Evolutionary conservation across 2,329 filamentous ascomycete species (phyloP).

Genomic region (Decorospora gaudefroyi): DNA sequence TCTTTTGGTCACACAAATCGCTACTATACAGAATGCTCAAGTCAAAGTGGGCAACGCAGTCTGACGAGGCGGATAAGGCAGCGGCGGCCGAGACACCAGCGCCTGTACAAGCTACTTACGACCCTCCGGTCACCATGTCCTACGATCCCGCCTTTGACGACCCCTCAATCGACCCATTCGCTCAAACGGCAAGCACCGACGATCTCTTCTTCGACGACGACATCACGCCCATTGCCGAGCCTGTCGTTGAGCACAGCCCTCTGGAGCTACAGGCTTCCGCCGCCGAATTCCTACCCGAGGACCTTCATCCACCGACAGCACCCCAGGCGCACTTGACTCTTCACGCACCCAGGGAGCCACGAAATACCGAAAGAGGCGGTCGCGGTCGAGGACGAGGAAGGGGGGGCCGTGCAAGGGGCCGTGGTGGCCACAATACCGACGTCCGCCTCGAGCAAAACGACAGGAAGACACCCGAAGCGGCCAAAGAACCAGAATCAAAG

Average conservation of each 20-base stretch:
- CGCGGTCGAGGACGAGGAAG: slow-evolving; percentile 35
- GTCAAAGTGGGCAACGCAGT: slow-evolving; percentile 41
- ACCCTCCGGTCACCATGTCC: slow-evolving; percentile 20
- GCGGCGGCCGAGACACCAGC: slow-evolving; percentile 12
- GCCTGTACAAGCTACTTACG: slow-evolving; percentile 16
- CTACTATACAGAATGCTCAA: slow-evolving; percentile 32
- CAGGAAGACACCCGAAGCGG: slow-evolving; percentile 24
- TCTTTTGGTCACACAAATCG: slow-evolving; percentile 1
- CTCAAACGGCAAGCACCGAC: slow-evolving; percentile 56
- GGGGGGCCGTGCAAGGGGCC: slow-evolving; percentile 32
- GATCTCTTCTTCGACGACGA: slow-evolving; percentile 59
- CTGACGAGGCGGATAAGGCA: slow-evolving; percentile 13
- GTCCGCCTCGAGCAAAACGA: slow-evolving; percentile 19
- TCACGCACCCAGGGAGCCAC: slow-evolving; percentile 33
- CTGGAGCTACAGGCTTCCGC: slow-evolving; percentile 25
- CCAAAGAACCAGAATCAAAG: slow-evolving; percentile 25
- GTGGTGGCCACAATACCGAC: slow-evolving; percentile 21
- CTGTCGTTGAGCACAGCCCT: slow-evolving; percentile 45
- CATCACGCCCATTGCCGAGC: slow-evolving; percentile 54
- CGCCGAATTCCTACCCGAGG: slow-evolving; percentile 28
- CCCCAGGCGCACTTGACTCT: slow-evolving; percentile 30
- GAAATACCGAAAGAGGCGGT: slow-evolving; percentile 35
- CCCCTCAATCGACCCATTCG: slow-evolving; percentile 51
- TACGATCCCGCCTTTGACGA: slow-evolving; percentile 39
- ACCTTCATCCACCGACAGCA: slow-evolving; percentile 21